Percentiles rank a stretch among this genome's conserved stretches.
Conservation (phyloP, 2,329 filamentous ascomycete genomes). For the Colletotrichum paranaense region DNA sequence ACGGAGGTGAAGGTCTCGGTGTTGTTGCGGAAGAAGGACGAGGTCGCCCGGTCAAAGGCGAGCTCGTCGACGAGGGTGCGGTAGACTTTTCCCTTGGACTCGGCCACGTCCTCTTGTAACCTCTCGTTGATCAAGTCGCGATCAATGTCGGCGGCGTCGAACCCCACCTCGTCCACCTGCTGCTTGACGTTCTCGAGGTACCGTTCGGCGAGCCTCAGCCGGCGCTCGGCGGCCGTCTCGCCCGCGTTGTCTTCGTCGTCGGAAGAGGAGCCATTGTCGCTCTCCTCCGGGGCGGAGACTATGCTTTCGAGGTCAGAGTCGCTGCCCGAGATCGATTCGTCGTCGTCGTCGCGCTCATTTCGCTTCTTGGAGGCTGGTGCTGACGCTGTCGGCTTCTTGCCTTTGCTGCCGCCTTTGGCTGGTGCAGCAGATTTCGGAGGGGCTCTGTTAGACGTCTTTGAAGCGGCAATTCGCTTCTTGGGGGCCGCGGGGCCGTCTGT, state of each 20-base stretch:
- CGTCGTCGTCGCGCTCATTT: slow-evolving; percentile 57
- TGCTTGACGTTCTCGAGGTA: slow-evolving; percentile 92
- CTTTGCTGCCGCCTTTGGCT: slow-evolving; percentile 35
- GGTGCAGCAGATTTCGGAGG: slow-evolving; percentile 52
- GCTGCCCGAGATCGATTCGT: slow-evolving; percentile 87
- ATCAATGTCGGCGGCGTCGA: slow-evolving; percentile 95
- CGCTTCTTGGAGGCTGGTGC: slow-evolving; percentile 55
- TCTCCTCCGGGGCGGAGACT: slow-evolving; percentile 56
- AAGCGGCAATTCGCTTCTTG: slow-evolving; percentile 68
- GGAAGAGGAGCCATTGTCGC: slow-evolving; percentile 65
- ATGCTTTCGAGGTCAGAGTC: slow-evolving; percentile 73
- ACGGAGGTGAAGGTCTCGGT: slow-evolving; percentile 83
- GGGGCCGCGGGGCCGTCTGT: slow-evolving; percentile 62
- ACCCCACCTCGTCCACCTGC: slow-evolving; percentile 85
- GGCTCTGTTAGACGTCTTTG: slow-evolving; percentile 55
- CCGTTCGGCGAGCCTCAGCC: slow-evolving; percentile 87
- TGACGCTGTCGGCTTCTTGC: slow-evolving; percentile 31
- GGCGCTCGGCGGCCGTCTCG: slow-evolving; percentile 90
- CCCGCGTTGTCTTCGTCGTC: slow-evolving; percentile 71
- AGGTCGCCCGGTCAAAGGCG: slow-evolving; percentile 73
- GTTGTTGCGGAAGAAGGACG: slow-evolving; percentile 82
- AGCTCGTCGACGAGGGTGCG: slow-evolving; percentile 80
- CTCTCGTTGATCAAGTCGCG: slow-evolving; percentile 91
- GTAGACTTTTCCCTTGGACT: slow-evolving; percentile 91
- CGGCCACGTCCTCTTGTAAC: slow-evolving; percentile 90